A percentile compares a stretch with the other conserved stretches of the same genome.
Evolutionary conservation across 192 early-diverging fungal genomes (phyloP).

Genomic region (Pilobolus umbonatus): DNA sequence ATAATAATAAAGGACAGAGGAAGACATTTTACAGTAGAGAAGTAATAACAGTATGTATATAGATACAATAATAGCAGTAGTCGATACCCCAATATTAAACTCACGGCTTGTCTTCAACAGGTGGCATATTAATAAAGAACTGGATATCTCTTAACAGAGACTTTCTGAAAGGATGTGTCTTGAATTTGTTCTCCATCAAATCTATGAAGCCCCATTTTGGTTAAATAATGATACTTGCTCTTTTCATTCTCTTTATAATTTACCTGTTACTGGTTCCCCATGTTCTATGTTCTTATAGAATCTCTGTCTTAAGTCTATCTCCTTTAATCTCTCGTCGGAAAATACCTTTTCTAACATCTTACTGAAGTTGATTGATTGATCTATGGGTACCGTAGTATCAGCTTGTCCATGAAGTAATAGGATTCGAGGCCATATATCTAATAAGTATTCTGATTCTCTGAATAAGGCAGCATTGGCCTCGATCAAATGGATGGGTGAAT

Average conservation of each 20-base stretch:
- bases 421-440: constrained; percentile 28
- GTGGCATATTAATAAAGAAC: constrained; percentile 23
- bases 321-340: constrained; percentile 22
- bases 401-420: constrained; percentile 36
- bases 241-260: neutral
- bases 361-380: constrained; percentile 30
- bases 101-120: neutral
- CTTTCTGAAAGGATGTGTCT: neutral
- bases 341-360: constrained; percentile 30
- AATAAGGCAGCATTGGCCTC: constrained; percentile 17
- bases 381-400: constrained; percentile 26
- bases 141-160: constrained; percentile 19
- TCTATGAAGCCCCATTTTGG: neutral
- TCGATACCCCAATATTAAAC: neutral
- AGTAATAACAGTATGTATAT: too few species aligned
- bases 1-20: too few species aligned
- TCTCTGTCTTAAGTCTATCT: constrained; percentile 35
- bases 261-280: constrained; percentile 33
- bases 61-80: neutral
- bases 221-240: too few species aligned
- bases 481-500: constrained; percentile 30
- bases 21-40: too few species aligned
- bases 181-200: constrained; percentile 17
- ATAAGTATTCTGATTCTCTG: constrained; percentile 18
- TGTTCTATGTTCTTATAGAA: constrained; percentile 34